Evolutionary conservation across 441 rosid species (phyloP), one percentile per base, ranked within the genome.

Genomic region (Sinapis alba): DNA sequence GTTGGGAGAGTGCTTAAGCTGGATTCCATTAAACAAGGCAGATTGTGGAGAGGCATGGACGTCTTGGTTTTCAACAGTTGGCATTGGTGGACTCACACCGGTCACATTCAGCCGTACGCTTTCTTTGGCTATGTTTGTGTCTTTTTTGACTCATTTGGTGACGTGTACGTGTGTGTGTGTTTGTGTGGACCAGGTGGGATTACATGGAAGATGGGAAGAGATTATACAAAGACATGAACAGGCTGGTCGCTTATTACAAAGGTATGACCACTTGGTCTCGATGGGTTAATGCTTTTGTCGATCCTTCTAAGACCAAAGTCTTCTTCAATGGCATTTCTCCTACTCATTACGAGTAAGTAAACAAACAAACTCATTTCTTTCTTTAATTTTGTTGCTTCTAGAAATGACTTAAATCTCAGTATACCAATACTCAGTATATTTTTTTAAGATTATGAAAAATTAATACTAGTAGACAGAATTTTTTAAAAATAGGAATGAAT

Each of bases 71-170:
- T 89, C 68, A 89, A 85, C 82, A 76, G 87, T 1, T 88, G 92
- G 95, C 92, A 89, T 59, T 89, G 95, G 95, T 89, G 94, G 94
- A 83, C 86, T 11, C 92, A 88, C 80, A 79, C 69, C 0, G 89
- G 84, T 12, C 79, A 79, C 62, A 63, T 79, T 47, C 92, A 85
- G 57, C 87, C 90, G 90, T 89, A 79, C 27, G 84, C 66, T 56
- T 2, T 20, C 58, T 16, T 51, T 30, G 26, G 13, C 50, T 34
- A 30, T 15, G 9, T 45, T 10, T 41, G 2, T 63, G 5, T 28
- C 18, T 20, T 28, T 32, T 32, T 78, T 36, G 12, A 72, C 26
- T 61, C 19, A 58, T 56, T 24, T 45, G 26, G 5, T 57, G 63
- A 68, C 28, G 15, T 56, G 11, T 38, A 70, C 54, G 24, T 71